A percentile compares a stretch with the other conserved stretches of the same genome.
phyloP scores from a whole-genome alignment of 148 eudicot genomes.

The Spergularia marina region DNA sequence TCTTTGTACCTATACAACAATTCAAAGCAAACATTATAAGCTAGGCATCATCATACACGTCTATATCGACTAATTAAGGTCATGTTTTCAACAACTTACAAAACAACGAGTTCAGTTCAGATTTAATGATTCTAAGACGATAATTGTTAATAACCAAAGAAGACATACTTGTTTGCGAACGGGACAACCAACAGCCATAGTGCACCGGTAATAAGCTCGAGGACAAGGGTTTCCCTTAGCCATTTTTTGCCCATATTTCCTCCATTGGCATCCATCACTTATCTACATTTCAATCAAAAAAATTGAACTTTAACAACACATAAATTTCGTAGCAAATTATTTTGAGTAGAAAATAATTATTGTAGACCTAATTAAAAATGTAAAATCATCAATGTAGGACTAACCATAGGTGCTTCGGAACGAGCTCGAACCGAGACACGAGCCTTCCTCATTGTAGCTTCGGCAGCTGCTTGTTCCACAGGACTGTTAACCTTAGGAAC shows the following conservation, averaged over 20 bases:
- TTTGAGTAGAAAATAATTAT: background rate
- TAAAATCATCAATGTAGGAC: background rate
- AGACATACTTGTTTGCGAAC: constrained; percentile 86
- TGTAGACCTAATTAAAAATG: too few species aligned
- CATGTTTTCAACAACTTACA: too few species aligned
- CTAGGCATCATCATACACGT: too few species aligned
- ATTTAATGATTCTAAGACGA: background rate
- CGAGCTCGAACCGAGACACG: constrained; percentile 70
- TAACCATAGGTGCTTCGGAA: constrained; percentile 77
- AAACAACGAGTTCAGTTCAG: too few species aligned
- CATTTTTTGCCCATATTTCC: constrained; percentile 34
- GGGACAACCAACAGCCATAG: constrained; percentile 95
- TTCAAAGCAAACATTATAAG: background rate
- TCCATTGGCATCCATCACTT: constrained; percentile 36
- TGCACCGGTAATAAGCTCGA: constrained; percentile 48
- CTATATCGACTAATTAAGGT: too few species aligned
- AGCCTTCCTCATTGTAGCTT: constrained; percentile 87
- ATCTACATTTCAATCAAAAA: constrained; percentile 26
- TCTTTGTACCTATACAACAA: constrained; percentile 67
- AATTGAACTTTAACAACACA: background rate
- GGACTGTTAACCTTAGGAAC: constrained; percentile 19
- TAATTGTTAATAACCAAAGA: background rate
- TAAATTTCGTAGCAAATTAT: background rate
- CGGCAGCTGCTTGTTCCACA: constrained; percentile 42
- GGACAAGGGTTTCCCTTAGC: constrained; percentile 33